Percentiles rank a stretch among this genome's conserved stretches.
These are phyloP conservation scores for Fragaria vesca DNA, from an alignment of 306 rosid species.

Conservation along the genomic window DNA sequence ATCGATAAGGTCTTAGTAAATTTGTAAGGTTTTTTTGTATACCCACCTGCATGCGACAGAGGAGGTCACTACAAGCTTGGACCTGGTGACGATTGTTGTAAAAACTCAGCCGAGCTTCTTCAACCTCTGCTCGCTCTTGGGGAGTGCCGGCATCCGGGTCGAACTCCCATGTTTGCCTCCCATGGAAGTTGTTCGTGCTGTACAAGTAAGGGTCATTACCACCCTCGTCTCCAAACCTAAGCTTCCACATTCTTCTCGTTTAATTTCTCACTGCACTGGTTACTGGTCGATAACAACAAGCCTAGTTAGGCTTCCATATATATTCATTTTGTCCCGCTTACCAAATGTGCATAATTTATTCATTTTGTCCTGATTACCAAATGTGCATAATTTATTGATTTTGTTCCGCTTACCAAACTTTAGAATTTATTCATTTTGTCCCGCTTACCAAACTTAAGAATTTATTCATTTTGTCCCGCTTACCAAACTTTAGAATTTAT, in stretches of 20 bases:
- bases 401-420: too few relatives aligned
- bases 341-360: too few relatives aligned
- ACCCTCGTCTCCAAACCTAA: constrained; percentile 3
- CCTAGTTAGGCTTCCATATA: too few relatives aligned
- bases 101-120: constrained; percentile 14
- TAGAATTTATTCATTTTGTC: too few relatives aligned
- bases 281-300: neutral
- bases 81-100: constrained; percentile 8
- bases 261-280: neutral
- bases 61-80: constrained; percentile 9
- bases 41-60: neutral
- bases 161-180: constrained; percentile 16
- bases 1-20: too few relatives aligned
- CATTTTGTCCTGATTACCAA: too few relatives aligned
- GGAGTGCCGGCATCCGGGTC: constrained; percentile 17
- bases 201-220: constrained; percentile 1
- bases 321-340: too few relatives aligned
- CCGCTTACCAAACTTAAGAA: too few relatives aligned
- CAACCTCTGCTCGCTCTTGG: constrained; percentile 20
- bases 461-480: too few relatives aligned
- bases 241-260: neutral
- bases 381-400: too few relatives aligned
- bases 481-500: too few relatives aligned
- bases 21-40: too few relatives aligned
- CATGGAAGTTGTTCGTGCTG: constrained; percentile 9